Evolutionary conservation across 495 filamentous ascomycete species (phyloP).

Genomic region (Trichocladium antarcticum): DNA sequence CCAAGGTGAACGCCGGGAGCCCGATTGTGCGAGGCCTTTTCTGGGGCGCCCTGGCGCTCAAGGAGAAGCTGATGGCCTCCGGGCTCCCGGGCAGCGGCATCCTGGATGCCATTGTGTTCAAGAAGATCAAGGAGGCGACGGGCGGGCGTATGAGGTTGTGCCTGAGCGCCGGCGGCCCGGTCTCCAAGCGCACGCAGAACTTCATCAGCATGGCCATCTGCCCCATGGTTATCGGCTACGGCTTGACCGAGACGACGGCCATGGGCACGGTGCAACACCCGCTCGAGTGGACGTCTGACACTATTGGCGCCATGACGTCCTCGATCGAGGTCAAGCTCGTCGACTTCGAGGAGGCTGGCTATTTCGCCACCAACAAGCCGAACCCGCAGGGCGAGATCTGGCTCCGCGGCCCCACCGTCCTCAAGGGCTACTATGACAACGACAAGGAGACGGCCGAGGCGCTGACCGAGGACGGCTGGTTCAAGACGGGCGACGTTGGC

Average conservation of each 20-base stretch:
- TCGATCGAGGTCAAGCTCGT: slow-evolving; percentile 87
- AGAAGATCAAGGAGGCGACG: slow-evolving; percentile 84
- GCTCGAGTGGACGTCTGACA: slow-evolving; percentile 71
- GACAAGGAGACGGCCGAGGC: slow-evolving; percentile 71
- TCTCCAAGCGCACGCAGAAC: slow-evolving; percentile 74
- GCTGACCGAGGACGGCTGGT: slow-evolving; percentile 74
- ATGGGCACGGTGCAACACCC: slow-evolving; percentile 92
- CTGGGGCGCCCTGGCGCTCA: slow-evolving; percentile 81
- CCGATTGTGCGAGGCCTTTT: slow-evolving; percentile 71
- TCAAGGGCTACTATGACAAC: slow-evolving; percentile 66
- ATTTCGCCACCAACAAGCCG: slow-evolving; percentile 72
- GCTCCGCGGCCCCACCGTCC: slow-evolving; percentile 72
- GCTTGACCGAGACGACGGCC: slow-evolving; percentile 86
- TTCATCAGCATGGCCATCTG: slow-evolving; percentile 84
- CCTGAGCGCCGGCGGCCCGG: slow-evolving; percentile 79
- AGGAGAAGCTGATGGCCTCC: slow-evolving; percentile 62
- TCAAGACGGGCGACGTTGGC: slow-evolving; percentile 91
- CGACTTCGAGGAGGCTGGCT: slow-evolving; percentile 89
- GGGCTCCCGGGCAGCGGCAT: slow-evolving; percentile 65
- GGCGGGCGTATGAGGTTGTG: slow-evolving; percentile 69
- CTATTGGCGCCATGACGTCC: slow-evolving; percentile 71
- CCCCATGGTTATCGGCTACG: slow-evolving; percentile 90
- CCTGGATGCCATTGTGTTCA: slow-evolving; percentile 71
- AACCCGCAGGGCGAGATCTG: slow-evolving; percentile 89
- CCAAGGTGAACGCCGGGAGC: slow-evolving; percentile 68